Evolutionary conservation across 2,329 filamentous ascomycete species (phyloP).

Genomic region (Alternaria alternata): DNA sequence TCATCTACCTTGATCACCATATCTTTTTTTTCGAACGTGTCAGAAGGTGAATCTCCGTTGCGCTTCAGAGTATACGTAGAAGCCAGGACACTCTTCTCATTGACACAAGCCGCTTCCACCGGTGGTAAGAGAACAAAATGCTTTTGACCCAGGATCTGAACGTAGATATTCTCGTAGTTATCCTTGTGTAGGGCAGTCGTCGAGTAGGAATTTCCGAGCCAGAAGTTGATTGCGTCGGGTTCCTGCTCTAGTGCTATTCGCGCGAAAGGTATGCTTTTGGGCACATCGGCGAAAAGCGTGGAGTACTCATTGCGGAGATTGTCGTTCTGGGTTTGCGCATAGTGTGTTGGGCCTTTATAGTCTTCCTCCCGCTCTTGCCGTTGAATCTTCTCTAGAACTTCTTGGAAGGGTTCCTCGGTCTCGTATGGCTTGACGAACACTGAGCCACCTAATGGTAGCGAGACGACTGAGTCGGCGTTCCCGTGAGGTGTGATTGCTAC

Average conservation of each 20-base stretch:
- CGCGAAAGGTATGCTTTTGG: constrained; percentile 72
- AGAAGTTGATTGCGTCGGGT: constrained; percentile 82
- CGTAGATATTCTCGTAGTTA: constrained; percentile 86
- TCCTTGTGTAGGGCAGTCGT: constrained; percentile 80
- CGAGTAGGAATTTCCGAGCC: constrained; percentile 76
- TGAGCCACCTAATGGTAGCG: constrained; percentile 62
- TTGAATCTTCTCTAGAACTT: constrained; percentile 69
- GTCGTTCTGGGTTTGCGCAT: constrained; percentile 85
- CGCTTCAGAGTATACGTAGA: constrained; percentile 63
- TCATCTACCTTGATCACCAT: constrained; percentile 46
- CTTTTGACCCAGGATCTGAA: constrained; percentile 76
- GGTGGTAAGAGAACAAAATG: constrained; percentile 80
- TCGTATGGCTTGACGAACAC: constrained; percentile 77
- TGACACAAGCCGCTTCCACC: constrained; percentile 72
- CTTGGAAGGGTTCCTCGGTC: constrained; percentile 66
- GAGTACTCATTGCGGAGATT: constrained; percentile 79
- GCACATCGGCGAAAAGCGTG: constrained; percentile 69
- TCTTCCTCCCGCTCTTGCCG: constrained; percentile 58
- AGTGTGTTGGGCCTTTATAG: constrained; percentile 49
- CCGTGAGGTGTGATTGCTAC: constrained; percentile 80
- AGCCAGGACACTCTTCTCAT: constrained; percentile 65
- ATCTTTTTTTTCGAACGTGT: constrained; percentile 9
- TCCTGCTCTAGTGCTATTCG: constrained; percentile 70
- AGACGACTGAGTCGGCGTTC: constrained; percentile 68
- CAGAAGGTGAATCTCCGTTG: constrained; percentile 17